Base-by-base conservation (phyloP, 257 asterid species). In the Forsythia suspensa region DNA sequence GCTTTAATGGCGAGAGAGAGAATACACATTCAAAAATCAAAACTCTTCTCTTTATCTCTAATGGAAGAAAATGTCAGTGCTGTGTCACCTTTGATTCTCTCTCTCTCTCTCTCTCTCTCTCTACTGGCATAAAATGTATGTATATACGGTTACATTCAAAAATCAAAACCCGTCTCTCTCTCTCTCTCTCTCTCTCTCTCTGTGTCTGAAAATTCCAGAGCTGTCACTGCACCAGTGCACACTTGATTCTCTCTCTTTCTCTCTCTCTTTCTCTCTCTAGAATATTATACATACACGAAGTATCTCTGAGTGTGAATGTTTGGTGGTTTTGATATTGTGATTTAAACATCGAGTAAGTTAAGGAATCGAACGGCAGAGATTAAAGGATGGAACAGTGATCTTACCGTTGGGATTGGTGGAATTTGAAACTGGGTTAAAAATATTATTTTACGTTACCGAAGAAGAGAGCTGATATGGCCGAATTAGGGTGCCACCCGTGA, bases 361-460 rank as follows among this genome's bases (percentile, higher is more conserved):
- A 36, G 79, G 24, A 71, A 76, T 81, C 66, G 44, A 73, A 91
- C 90, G 91, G 93, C 39, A 40, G 69, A 16, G 87, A 81, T 81
- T 48, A 63, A 76, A 61, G 82, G 78, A 70, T 21, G 74, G 37
- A 80, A 82, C 87, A 83, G 89, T 74, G 59, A 90, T 89, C 88
- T 21, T 88, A 86, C 97, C 94, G 95, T 92, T 91, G 89, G 46
- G 75, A 83, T 76, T 63, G 76, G 86, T 82, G 85, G 76, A 89
- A 82, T 90, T 92, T 86, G 87, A 89, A 91, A 81, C 70, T 66
- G 73, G 52, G 29, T 40, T 48, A 15, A 48, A 12, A 15, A 4
- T 12, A 52, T 52, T 46, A 73, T 73, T 81, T 74, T 76, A 42
- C 82, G 76, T 71, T 42, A 79, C 36, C 87, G 71, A 72, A 83